phyloP scores from a whole-genome alignment of 495 filamentous ascomycete genomes.

The Bombardia bombarda region DNA sequence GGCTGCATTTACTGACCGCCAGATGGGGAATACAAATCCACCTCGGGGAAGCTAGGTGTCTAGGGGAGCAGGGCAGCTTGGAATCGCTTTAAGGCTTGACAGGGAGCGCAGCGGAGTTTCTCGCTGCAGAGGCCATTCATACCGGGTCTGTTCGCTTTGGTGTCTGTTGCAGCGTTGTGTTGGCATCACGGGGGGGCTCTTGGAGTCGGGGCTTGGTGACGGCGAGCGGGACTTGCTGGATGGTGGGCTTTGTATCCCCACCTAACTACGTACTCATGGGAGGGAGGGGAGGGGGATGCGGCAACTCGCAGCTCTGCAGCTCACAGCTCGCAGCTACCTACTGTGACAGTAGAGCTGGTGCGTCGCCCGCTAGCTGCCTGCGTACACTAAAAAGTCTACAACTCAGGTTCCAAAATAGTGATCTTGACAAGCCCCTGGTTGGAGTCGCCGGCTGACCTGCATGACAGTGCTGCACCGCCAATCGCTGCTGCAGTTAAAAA shows the following conservation, averaged over 20 bases:
- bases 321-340: too few relatives aligned
- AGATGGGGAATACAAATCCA: constrained; percentile 4
- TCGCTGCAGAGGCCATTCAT: constrained; percentile 9
- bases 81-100: constrained; percentile 2
- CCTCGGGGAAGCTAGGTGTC: neutral
- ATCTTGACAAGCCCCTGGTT: constrained; percentile 4
- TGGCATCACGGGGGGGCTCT: constrained; percentile 18
- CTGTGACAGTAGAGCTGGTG: neutral
- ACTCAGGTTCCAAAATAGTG: constrained; percentile 5
- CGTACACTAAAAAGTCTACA: neutral
- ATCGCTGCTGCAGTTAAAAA: constrained; percentile 9
- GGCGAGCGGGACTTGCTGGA: too few relatives aligned
- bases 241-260: too few relatives aligned
- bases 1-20: constrained; percentile 13
- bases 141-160: constrained; percentile 7
- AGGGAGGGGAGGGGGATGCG: too few relatives aligned
- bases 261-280: too few relatives aligned
- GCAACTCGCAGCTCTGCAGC: too few relatives aligned
- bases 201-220: too few relatives aligned
- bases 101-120: constrained; percentile 9
- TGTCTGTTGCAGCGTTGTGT: constrained; percentile 15
- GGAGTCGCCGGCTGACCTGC: constrained; percentile 10
- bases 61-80: too few relatives aligned
- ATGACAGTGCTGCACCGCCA: constrained; percentile 7
- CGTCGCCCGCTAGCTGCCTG: neutral